These are phyloP conservation scores for Brettanomyces nanus DNA, from an alignment of 805 yeast genomes.

Conservation along the genomic window DNA sequence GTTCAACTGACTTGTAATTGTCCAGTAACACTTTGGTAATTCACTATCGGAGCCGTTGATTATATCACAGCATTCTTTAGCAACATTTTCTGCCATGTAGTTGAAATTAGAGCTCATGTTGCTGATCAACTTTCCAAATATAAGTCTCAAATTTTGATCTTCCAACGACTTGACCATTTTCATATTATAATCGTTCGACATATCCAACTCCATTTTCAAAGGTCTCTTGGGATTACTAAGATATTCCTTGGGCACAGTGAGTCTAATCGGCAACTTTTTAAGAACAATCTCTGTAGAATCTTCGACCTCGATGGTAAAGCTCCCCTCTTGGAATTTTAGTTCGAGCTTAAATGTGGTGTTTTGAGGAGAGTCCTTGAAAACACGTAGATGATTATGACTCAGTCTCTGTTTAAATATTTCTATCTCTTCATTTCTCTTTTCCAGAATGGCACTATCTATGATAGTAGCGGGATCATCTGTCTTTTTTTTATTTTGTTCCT, in stretches of 20 bases:
- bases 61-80: background rate
- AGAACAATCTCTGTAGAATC: conserved; percentile 20
- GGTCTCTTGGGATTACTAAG: conserved; percentile 19
- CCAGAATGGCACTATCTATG: conserved; percentile 7
- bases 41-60: background rate
- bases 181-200: conserved; percentile 22
- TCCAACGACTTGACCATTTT: conserved; percentile 20
- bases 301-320: conserved; percentile 25
- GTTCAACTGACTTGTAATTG: conserved; percentile 26
- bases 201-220: conserved; percentile 24
- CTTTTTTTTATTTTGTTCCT: conserved; percentile 4
- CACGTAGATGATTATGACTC: conserved; percentile 10
- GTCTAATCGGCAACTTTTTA: conserved; percentile 19
- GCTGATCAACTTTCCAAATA: conserved; percentile 24
- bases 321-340: conserved; percentile 19
- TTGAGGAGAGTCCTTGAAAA: conserved; percentile 23
- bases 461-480: background rate
- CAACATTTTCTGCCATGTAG: conserved; percentile 8
- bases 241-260: conserved; percentile 27
- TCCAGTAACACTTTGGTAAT: too few relatives aligned
- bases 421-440: conserved; percentile 18
- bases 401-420: conserved; percentile 22
- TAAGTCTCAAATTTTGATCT: conserved; percentile 22
- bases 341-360: conserved; percentile 23
- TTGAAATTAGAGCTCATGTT: conserved; percentile 25